These are phyloP conservation scores for Otatea glauca DNA, from an alignment of 176 grass and related monocot species.

Conservation along the genomic window DNA sequence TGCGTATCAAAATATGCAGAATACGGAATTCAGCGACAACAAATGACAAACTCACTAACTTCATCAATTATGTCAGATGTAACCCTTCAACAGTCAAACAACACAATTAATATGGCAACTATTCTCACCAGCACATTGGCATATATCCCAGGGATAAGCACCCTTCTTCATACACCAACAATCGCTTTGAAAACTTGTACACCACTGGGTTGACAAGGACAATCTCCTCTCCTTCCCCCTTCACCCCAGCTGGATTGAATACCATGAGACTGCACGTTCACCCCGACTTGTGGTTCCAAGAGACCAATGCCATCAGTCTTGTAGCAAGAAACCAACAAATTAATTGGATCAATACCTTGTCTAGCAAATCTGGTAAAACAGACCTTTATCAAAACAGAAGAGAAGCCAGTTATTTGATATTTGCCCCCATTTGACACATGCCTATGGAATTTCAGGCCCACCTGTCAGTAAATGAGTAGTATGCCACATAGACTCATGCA, in stretches of 20 bases:
- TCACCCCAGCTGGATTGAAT: constrained; percentile 83
- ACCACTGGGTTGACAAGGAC: constrained; percentile 88
- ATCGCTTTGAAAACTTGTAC: constrained; percentile 73
- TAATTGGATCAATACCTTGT: constrained; percentile 9
- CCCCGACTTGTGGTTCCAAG: constrained; percentile 89
- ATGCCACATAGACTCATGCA: neutral
- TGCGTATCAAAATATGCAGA: constrained; percentile 8
- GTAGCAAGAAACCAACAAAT: constrained; percentile 33
- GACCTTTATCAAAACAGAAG: neutral
- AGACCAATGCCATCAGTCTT: constrained; percentile 98
- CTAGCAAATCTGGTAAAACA: neutral
- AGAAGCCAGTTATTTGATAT: neutral
- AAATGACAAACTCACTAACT: neutral
- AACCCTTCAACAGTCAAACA: constrained; percentile 9
- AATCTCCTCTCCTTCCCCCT: constrained; percentile 87
- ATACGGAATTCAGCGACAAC: constrained; percentile 22
- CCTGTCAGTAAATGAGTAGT: neutral
- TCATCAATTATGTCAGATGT: constrained; percentile 21
- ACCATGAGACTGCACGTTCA: constrained; percentile 99
- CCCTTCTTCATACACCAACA: constrained; percentile 73
- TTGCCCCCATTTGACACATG: neutral
- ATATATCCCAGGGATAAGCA: constrained; percentile 96
- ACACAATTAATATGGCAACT: constrained; percentile 30
- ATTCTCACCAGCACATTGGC: constrained; percentile 84
- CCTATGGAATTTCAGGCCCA: neutral